Conservation (phyloP, 768 basidiomycete species). For the Mycena capillaripes region DNA sequence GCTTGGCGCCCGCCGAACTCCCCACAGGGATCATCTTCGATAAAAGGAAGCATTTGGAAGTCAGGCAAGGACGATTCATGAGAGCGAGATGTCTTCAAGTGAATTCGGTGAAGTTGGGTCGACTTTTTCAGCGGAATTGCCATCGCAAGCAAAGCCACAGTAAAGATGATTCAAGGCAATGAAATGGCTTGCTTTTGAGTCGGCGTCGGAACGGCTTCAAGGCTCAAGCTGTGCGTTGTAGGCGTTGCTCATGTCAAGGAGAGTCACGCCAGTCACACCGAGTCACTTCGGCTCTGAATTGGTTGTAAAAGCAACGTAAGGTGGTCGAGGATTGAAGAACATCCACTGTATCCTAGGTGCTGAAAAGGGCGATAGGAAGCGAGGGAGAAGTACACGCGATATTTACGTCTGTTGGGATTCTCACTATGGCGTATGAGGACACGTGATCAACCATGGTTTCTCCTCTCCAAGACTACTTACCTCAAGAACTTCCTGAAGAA, state of each 20-base stretch:
- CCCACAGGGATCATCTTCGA: constrained; percentile 7
- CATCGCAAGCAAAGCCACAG: neutral
- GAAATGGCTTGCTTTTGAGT: neutral
- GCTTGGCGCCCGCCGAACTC: neutral
- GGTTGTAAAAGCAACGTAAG: neutral
- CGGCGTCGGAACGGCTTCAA: neutral
- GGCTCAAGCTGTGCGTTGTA: neutral
- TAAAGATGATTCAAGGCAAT: neutral
- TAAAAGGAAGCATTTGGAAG: constrained; percentile 1
- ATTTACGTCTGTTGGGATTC: no score
- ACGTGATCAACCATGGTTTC: no score
- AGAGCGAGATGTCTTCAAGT: neutral
- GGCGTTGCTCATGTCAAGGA: neutral
- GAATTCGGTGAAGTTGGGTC: neutral
- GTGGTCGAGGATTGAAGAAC: no score
- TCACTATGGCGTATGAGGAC: no score
- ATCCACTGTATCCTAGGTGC: no score
- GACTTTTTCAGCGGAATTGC: neutral
- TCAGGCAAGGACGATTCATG: neutral
- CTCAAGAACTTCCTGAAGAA: no score
- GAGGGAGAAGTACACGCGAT: no score
- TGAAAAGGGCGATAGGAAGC: no score
- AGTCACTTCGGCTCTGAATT: neutral
- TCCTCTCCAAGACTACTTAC: no score
- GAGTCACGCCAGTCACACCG: constrained; percentile 1